Base-by-base conservation (phyloP, 2,329 filamentous ascomycete genomes). In the Alternaria longipes region DNA sequence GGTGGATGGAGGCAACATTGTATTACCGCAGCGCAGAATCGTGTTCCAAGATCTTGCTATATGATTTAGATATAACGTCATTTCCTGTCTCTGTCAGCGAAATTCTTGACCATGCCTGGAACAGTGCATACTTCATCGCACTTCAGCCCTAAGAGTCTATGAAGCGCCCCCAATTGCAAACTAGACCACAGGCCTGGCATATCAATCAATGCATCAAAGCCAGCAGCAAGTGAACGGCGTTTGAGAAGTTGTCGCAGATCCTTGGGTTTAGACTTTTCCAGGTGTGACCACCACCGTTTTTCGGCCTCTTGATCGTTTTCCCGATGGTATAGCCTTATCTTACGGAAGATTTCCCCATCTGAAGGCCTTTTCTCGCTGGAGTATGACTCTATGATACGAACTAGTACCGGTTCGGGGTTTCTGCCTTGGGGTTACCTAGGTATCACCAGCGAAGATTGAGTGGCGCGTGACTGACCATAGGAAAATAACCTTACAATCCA, bases 311-410 rank as follows among this genome's bases (percentile, higher is more conserved):
- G 3, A 18, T 72, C 52, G 8, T 62, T 50, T n/a, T 51, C 36
- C 46, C 40, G 26, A 44, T 62, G 45, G 54, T 72, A 70, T 8
- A 63, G 20, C 7, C 53, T 53, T 12, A 71, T 72, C 24, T 67
- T 72, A 11, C 59, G 51, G 20, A 70, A 71, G 2, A 70, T 72
- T 24, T 65, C 52, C 6, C 69, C 51, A 56, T 72, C 63, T 38
- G 52, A 56, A 49, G 57, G 62, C 44, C 40, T 63, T 52, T 69
- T 55, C 55, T 72, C 54, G 28, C 70, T 62, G 4, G 44, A n/a
- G n/a, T 58, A 68, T 5, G 22, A 56, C 52, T 70, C 50, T 28
- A 70, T 52, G 16, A 65, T 60, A 24, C 54, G 41, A 30, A 47
- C 58, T 26, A 64, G 41, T 44, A 63, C n/a, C 24, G 14, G 34